Evolutionary conservation across 345 rosid genomes (phyloP).

Genomic region (Eucalyptus brandiana): DNA sequence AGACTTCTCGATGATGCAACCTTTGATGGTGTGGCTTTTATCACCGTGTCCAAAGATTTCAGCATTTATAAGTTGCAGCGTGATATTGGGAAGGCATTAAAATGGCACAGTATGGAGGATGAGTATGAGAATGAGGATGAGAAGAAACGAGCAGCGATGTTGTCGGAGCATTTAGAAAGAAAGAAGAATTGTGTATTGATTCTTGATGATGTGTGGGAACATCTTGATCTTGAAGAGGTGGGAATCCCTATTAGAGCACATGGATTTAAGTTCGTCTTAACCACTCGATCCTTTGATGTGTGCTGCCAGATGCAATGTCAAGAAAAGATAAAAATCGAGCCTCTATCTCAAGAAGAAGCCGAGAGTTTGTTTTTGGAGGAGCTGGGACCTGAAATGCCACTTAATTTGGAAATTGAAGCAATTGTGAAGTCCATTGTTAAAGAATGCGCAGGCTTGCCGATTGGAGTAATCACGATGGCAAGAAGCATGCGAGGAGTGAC

Average conservation of each 20-base stretch:
- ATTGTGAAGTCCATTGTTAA: too few relatives aligned
- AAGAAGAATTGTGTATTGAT: neutral
- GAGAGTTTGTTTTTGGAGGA: too few relatives aligned
- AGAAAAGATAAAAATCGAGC: rapidly evolving
- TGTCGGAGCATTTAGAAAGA: neutral
- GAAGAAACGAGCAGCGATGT: neutral
- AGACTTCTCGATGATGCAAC: too few relatives aligned
- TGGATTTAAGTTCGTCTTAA: neutral
- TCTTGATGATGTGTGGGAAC: neutral
- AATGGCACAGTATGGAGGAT: rapidly evolving
- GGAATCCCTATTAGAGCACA: neutral
- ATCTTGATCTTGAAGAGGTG: neutral
- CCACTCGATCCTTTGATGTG: neutral
- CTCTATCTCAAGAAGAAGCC: too few relatives aligned
- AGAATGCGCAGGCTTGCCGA: too few relatives aligned
- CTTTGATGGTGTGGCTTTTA: too few relatives aligned
- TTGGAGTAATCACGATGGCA: too few relatives aligned
- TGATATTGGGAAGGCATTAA: neutral
- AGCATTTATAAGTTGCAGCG: too few relatives aligned
- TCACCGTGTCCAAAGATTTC: too few relatives aligned
- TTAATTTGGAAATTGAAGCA: too few relatives aligned
- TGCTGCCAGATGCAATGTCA: neutral
- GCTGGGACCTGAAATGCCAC: rapidly evolving
- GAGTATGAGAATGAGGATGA: neutral
- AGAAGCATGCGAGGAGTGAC: too few relatives aligned